A percentile compares a stretch with the other conserved stretches of the same genome.
Conservation (phyloP, 164 flowering plant genomes). For the Berberis vulgaris region DNA sequence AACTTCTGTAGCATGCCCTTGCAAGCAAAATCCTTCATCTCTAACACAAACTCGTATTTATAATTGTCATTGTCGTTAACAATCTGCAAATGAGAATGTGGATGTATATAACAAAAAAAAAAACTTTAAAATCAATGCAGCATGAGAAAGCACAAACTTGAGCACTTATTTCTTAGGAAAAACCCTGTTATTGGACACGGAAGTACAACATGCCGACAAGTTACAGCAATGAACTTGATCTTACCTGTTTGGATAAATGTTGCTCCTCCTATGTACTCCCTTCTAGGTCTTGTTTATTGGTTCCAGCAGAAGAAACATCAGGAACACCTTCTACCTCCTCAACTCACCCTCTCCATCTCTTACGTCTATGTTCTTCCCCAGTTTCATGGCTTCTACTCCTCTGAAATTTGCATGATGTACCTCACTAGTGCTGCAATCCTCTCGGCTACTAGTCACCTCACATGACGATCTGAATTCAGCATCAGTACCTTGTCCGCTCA, state of each 20-base stretch:
- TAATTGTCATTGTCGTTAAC: slow-evolving; percentile 23
- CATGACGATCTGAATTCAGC: slow-evolving; percentile 43
- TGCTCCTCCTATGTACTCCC: slow-evolving; percentile 19
- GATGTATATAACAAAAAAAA: slow-evolving; percentile 29
- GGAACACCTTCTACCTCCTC: slow-evolving; percentile 29
- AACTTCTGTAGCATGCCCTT: slow-evolving; percentile 84
- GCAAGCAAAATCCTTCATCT: slow-evolving; percentile 66
- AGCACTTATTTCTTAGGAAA: no score
- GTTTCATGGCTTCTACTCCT: slow-evolving; percentile 40
- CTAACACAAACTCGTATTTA: slow-evolving; percentile 65
- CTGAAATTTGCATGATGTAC: slow-evolving; percentile 31
- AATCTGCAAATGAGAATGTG: slow-evolving; percentile 12
- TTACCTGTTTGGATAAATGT: slow-evolving; percentile 21
- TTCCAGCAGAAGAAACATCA: slow-evolving; percentile 20
- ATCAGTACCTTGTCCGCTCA: slow-evolving; percentile 31
- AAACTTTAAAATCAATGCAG: background rate
- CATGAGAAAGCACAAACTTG: no score
- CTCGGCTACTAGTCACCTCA: slow-evolving; percentile 35
- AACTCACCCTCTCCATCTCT: slow-evolving; percentile 88
- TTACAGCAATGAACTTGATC: background rate
- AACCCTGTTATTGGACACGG: background rate
- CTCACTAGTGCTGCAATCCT: slow-evolving; percentile 86
- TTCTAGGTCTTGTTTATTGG: slow-evolving; percentile 24
- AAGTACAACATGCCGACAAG: slow-evolving; percentile 6
- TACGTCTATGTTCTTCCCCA: slow-evolving; percentile 65